Evolutionary conservation across 352 stramenopile species (phyloP).

Genomic region (Elongisporangium prolatum): DNA sequence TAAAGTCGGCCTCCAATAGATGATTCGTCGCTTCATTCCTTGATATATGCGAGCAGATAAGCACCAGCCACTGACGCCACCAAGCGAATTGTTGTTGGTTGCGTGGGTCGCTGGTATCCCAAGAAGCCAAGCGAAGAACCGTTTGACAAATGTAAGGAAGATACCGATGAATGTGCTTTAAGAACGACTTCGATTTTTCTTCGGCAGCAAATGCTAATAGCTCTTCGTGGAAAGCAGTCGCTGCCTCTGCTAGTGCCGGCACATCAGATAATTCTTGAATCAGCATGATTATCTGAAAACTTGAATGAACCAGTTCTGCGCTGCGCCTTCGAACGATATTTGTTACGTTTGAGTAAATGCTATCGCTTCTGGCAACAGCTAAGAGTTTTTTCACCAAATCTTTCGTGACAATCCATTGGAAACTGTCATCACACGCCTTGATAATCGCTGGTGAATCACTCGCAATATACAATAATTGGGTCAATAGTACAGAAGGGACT

Average conservation of each 20-base stretch:
- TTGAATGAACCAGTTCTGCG: slow-evolving; percentile 28
- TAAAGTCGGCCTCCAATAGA: slow-evolving; percentile 52
- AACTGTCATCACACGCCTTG: slow-evolving; percentile 39
- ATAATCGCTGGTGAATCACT: slow-evolving; percentile 30
- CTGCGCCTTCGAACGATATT: slow-evolving; percentile 26
- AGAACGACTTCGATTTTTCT: slow-evolving; percentile 20
- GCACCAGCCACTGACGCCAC: slow-evolving; percentile 50
- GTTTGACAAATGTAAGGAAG: slow-evolving; percentile 54
- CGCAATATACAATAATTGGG: slow-evolving; percentile 11
- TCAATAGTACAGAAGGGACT: background rate
- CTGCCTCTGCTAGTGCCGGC: slow-evolving; percentile 11
- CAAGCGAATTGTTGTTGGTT: slow-evolving; percentile 15
- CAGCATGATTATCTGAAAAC: slow-evolving; percentile 42
- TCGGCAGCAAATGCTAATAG: slow-evolving; percentile 30
- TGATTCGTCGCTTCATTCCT: slow-evolving; percentile 42
- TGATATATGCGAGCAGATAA: slow-evolving; percentile 40
- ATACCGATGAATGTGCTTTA: slow-evolving; percentile 40
- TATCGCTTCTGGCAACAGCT: background rate
- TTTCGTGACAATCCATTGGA: slow-evolving; percentile 60
- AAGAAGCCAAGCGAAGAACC: slow-evolving; percentile 29
- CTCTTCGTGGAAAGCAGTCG: slow-evolving; percentile 32
- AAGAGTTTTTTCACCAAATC: slow-evolving; percentile 31
- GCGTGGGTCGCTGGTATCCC: slow-evolving; percentile 2
- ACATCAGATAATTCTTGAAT: slow-evolving; percentile 26
- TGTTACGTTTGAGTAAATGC: slow-evolving; percentile 16